phyloP scores from a whole-genome alignment of 768 basidiomycete species.

The Lenzites betulinus region DNA sequence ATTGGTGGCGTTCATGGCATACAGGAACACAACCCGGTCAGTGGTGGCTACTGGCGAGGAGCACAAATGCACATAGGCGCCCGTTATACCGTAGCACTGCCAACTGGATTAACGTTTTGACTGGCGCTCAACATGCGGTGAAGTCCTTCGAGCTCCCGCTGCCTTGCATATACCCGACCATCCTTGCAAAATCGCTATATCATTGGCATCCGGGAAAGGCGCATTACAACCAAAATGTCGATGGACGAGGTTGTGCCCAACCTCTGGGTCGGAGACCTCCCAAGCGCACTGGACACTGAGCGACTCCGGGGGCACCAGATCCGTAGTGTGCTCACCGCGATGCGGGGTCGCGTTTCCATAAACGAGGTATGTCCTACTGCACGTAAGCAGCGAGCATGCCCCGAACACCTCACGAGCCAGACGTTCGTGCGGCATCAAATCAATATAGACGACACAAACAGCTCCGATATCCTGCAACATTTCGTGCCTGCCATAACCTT shows the following conservation, averaged over 20 bases:
- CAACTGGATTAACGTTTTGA: too few relatives aligned
- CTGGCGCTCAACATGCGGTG: too few relatives aligned
- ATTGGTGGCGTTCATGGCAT: not conserved
- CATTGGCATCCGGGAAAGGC: not conserved
- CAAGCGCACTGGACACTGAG: slow-evolving; percentile 64
- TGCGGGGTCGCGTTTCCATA: slow-evolving; percentile 68
- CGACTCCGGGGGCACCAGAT: slow-evolving; percentile 72
- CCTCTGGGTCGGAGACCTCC: slow-evolving; percentile 84
- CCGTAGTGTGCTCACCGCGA: slow-evolving; percentile 69
- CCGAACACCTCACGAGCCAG: slow-evolving; percentile 40
- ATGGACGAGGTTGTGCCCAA: slow-evolving; percentile 83
- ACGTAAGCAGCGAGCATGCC: not conserved
- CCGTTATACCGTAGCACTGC: too few relatives aligned
- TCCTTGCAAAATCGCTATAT: not conserved
- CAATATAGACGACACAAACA: slow-evolving; percentile 71
- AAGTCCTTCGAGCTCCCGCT: too few relatives aligned
- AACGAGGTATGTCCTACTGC: slow-evolving; percentile 50
- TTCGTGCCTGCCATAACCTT: slow-evolving; percentile 80
- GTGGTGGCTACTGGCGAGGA: too few relatives aligned
- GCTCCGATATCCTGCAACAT: slow-evolving; percentile 78
- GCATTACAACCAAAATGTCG: not conserved
- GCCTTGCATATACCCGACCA: too few relatives aligned
- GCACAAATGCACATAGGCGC: too few relatives aligned
- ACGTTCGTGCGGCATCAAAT: slow-evolving; percentile 81
- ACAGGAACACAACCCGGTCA: too few relatives aligned